Percentiles rank a stretch among this genome's conserved stretches.
phyloP scores from a whole-genome alignment of 257 asterid genomes.

The Lavandula angustifolia region DNA sequence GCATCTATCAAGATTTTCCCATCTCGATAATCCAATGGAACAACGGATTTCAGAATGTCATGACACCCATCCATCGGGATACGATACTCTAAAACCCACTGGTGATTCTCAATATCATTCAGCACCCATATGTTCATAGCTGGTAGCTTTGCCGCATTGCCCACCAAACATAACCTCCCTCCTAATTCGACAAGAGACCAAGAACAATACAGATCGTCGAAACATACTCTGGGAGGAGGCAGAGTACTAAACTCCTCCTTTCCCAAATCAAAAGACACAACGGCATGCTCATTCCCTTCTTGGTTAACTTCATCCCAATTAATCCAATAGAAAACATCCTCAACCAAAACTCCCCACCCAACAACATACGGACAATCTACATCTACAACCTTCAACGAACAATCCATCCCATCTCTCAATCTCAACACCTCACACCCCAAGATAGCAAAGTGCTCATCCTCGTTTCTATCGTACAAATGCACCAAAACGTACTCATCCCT shows the following conservation, averaged over 20 bases:
- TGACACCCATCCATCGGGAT: slow-evolving; percentile 41
- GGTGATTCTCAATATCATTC: slow-evolving; percentile 43
- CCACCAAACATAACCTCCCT: slow-evolving; percentile 53
- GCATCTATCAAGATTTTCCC: slow-evolving; percentile 55
- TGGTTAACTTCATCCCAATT: slow-evolving; percentile 53
- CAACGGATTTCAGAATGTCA: slow-evolving; percentile 35
- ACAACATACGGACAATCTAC: slow-evolving; percentile 49
- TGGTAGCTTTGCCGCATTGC: slow-evolving; percentile 30
- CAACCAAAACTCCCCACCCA: slow-evolving; percentile 61
- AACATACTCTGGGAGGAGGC: slow-evolving; percentile 50
- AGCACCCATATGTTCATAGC: slow-evolving; percentile 59
- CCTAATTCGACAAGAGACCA: slow-evolving; percentile 61
- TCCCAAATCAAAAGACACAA: slow-evolving; percentile 49
- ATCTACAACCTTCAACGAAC: slow-evolving; percentile 49
- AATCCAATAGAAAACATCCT: slow-evolving; percentile 57
- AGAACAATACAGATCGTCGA: slow-evolving; percentile 42
- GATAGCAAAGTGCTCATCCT: slow-evolving; percentile 50
- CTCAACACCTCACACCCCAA: slow-evolving; percentile 57
- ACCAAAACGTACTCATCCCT: slow-evolving; percentile 55
- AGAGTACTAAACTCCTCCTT: slow-evolving; percentile 51
- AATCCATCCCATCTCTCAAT: slow-evolving; percentile 41
- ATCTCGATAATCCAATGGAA: slow-evolving; percentile 45
- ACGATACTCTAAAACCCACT: slow-evolving; percentile 48
- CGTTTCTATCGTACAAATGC: slow-evolving; percentile 55
- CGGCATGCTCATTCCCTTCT: slow-evolving; percentile 46